Base-by-base conservation (phyloP, 2,329 filamentous ascomycete species). In the Akanthomyces uredinophilus region DNA sequence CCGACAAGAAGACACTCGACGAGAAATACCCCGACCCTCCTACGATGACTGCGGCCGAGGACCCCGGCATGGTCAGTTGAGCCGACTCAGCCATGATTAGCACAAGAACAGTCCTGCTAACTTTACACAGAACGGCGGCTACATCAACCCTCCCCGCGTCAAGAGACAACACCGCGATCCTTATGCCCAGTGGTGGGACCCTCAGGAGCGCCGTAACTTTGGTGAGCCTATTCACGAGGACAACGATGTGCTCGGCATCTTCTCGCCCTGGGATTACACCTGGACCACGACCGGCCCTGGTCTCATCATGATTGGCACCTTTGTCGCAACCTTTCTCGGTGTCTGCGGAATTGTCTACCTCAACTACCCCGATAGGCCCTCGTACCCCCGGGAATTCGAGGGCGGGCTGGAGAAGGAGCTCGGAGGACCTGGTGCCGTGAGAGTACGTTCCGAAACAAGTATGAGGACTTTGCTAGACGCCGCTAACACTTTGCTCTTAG, bases 151-250 rank as follows among this genome's bases (percentile, higher is more conserved):
- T 63, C 86, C 87, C 16, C 78, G 83, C 60, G 80, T 94, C 77
- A 97, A 96, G 83, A 90, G 94, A 69, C 88, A 92, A 76, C 90
- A 92, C 79, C 91, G 95, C 74, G 95, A 98, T 76, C 95, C 96
- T 41, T 86, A 98, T 75, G 94, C 78, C 73, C 88, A 91, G 73
- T 99, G 92, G 92, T 98, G 92, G 91, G 94, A 99, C 78, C 90
- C 92, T 77, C 95, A 99, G 79, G 95, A 98, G 77, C 88, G 93
- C 74, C 87, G 95, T 71, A 98, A 99, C 83, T 98, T 91, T 74
- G 93, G 93, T 77, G 96, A 99, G 78, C 91, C 94, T 14, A 87
- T 96, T 58, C 94, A 99, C 77, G 96, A 99, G 78, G 95, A 99
- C 76, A 90, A 97, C 77, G 96, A 99, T 75, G 83, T 92, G 63